Evolutionary conservation across 1,139 yeast genomes (phyloP).

Genomic region (Yamadazyma oceani): DNA sequence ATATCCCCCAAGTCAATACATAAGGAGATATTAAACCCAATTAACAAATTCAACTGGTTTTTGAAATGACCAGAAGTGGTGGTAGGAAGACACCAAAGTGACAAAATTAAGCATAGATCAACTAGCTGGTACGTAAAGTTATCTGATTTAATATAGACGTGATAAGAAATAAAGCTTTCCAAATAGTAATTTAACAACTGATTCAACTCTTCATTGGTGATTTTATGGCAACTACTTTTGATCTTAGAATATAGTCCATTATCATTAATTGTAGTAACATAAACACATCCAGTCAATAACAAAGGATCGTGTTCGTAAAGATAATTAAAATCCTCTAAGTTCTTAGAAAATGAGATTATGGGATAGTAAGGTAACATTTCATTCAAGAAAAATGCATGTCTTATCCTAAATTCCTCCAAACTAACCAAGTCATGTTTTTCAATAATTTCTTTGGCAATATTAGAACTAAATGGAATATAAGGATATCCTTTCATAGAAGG

Average conservation of each 20-base stretch:
- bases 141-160: constrained; percentile 42
- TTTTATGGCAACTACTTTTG: constrained; percentile 10
- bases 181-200: constrained; percentile 43
- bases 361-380: constrained; percentile 50
- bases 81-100: constrained; percentile 54
- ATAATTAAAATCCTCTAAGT: constrained; percentile 35
- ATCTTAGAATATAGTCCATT: constrained; percentile 24
- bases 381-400: constrained; percentile 35
- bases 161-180: constrained; percentile 46
- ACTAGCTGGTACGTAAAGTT: constrained; percentile 43
- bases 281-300: constrained; percentile 45
- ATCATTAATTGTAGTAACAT: constrained; percentile 49
- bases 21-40: constrained; percentile 44
- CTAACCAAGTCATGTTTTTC: constrained; percentile 20
- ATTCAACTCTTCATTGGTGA: constrained; percentile 30
- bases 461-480: constrained; percentile 37
- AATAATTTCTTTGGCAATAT: constrained; percentile 43
- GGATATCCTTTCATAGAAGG: constrained; percentile 26
- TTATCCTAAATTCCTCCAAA: constrained; percentile 27
- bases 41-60: constrained; percentile 49
- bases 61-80: constrained; percentile 50
- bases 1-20: constrained; percentile 49
- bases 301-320: constrained; percentile 43
- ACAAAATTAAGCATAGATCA: constrained; percentile 43
- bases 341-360: constrained; percentile 39